These are phyloP conservation scores for Hyaloscypha finlandica DNA, from an alignment of 495 filamentous ascomycete species.

Conservation along the genomic window DNA sequence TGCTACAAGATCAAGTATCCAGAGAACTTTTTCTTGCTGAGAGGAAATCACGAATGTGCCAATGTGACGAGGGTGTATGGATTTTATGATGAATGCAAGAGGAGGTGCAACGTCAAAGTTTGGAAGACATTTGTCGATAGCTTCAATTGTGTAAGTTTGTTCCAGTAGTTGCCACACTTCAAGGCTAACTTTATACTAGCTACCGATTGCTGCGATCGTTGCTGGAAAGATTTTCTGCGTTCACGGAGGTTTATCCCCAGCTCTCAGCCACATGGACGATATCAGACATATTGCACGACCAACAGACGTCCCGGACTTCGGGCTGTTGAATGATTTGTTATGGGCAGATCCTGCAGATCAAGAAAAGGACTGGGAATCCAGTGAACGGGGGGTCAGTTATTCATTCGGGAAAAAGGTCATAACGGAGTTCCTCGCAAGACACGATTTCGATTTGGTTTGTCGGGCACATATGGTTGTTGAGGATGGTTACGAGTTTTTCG, in stretches of 20 bases:
- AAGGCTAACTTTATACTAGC: constrained; percentile 29
- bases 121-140: constrained; percentile 99
- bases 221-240: constrained; percentile 99
- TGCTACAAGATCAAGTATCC: constrained; percentile 99
- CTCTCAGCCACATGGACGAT: constrained; percentile 95
- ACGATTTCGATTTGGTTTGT: constrained; percentile 97
- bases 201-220: constrained; percentile 95
- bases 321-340: constrained; percentile 90
- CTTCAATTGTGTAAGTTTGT: constrained; percentile 69
- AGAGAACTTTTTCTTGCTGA: constrained; percentile 97
- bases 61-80: constrained; percentile 98
- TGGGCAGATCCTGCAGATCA: constrained; percentile 99
- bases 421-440: constrained; percentile 88
- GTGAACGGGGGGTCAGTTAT: constrained; percentile 96
- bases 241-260: constrained; percentile 92
- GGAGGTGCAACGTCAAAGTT: constrained; percentile 95
- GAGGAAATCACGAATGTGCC: constrained; percentile 97
- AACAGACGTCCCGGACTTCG: constrained; percentile 97
- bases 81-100: constrained; percentile 99
- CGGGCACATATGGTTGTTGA: constrained; percentile 99
- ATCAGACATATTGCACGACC: constrained; percentile 94
- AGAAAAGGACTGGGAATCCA: constrained; percentile 97
- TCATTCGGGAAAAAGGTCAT: constrained; percentile 99
- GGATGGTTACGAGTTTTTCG: constrained; percentile 99
- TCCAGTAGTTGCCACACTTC: neutral